Evolutionary conservation across 2,329 filamentous ascomycete genomes (phyloP).

Genomic region (Venturia oleaginea): DNA sequence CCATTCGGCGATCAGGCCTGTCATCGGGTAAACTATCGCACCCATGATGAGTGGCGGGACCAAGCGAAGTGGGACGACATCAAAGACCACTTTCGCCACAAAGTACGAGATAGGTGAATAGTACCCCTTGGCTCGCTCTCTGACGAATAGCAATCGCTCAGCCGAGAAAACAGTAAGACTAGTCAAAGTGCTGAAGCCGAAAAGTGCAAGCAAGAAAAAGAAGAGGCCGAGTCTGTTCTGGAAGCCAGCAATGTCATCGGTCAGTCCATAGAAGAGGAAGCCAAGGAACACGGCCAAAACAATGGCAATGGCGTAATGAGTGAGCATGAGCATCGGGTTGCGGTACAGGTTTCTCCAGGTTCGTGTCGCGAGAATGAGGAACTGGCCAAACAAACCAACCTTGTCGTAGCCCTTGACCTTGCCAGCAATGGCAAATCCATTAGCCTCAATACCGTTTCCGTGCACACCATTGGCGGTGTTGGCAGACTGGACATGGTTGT

Average conservation of each 20-base stretch:
- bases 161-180: conserved; percentile 88
- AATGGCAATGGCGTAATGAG: conserved; percentile 95
- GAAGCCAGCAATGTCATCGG: conserved; percentile 93
- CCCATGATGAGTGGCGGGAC: conserved; percentile 94
- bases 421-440: conserved; percentile 45
- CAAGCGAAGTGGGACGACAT: conserved; percentile 87
- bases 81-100: conserved; percentile 91
- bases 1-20: conserved; percentile 73
- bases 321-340: conserved; percentile 96
- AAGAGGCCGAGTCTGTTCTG: conserved; percentile 95
- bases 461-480: conserved; percentile 52
- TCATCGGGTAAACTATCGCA: conserved; percentile 96
- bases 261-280: conserved; percentile 91
- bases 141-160: conserved; percentile 81
- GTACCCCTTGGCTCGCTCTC: conserved; percentile 93
- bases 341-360: conserved; percentile 98
- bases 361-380: conserved; percentile 76
- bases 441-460: conserved; percentile 38
- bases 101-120: conserved; percentile 94
- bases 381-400: conserved; percentile 71
- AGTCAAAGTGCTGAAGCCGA: conserved; percentile 93
- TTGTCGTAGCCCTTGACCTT: conserved; percentile 71
- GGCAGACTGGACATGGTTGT: conserved; percentile 55
- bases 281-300: conserved; percentile 88
- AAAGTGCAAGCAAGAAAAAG: conserved; percentile 92